Conservation (phyloP, 495 filamentous ascomycete species). For the Mytilinidion resinicola region DNA sequence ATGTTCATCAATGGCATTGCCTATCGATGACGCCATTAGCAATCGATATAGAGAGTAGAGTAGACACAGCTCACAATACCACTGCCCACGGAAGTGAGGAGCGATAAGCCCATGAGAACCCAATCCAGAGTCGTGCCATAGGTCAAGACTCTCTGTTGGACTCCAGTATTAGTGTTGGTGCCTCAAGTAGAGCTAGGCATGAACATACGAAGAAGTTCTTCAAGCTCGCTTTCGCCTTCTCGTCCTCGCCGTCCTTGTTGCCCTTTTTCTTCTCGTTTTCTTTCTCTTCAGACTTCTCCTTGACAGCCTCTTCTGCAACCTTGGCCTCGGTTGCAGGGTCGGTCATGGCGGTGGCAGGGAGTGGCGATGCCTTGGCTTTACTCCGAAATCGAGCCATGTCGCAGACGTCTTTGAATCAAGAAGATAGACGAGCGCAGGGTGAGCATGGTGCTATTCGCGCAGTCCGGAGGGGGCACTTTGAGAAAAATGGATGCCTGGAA, state of each 20-base stretch:
- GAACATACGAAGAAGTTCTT: slow-evolving; percentile 23
- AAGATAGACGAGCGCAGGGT: no score
- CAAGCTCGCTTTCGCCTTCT: slow-evolving; percentile 16
- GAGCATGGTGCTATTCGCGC: no score
- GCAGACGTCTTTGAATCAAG: not conserved
- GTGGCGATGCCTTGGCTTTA: not conserved
- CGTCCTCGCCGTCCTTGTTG: slow-evolving; percentile 10
- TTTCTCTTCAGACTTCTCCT: not conserved
- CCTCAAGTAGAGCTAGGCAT: not conserved
- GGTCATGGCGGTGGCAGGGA: not conserved
- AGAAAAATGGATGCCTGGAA: no score
- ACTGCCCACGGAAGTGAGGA: slow-evolving; percentile 26
- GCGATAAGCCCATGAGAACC: slow-evolving; percentile 12
- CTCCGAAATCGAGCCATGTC: not conserved
- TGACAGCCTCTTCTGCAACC: slow-evolving; percentile 7
- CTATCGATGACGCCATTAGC: not conserved
- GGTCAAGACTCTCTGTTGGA: slow-evolving; percentile 19
- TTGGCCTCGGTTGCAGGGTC: not conserved
- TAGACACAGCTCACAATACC: slow-evolving; percentile 18
- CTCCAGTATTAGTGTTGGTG: not conserved
- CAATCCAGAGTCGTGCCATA: slow-evolving; percentile 25
- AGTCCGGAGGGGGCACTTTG: no score
- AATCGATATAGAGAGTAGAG: not conserved
- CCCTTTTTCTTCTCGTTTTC: not conserved
- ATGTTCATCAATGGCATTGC: slow-evolving; percentile 28